phyloP scores from a whole-genome alignment of 805 yeast species.

The Candida silvicultrix region DNA sequence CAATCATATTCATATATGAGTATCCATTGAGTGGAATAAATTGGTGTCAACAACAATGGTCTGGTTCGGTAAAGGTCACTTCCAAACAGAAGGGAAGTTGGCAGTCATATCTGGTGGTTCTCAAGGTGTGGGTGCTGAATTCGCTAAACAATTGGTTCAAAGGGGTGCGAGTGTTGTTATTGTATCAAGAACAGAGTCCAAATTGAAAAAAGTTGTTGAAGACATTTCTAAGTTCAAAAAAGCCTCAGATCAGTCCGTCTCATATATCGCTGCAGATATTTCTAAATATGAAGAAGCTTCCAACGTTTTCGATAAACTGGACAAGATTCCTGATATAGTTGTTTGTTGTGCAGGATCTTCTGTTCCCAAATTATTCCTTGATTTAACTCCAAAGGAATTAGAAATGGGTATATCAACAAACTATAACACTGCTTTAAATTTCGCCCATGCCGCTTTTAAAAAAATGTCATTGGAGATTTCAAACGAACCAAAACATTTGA shows the following conservation, averaged over 20 bases:
- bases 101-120: slow-evolving; percentile 90
- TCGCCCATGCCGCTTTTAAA: slow-evolving; percentile 60
- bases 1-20: too few relatives aligned
- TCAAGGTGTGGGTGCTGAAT: slow-evolving; percentile 84
- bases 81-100: slow-evolving; percentile 29
- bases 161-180: slow-evolving; percentile 61
- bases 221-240: slow-evolving; percentile 32
- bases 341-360: slow-evolving; percentile 88
- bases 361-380: slow-evolving; percentile 69
- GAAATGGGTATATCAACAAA: slow-evolving; percentile 58
- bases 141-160: slow-evolving; percentile 53
- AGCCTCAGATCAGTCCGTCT: slow-evolving; percentile 6
- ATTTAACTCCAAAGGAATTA: slow-evolving; percentile 53
- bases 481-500: slow-evolving; percentile 40
- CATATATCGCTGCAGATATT: slow-evolving; percentile 58
- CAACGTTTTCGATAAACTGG: slow-evolving; percentile 33
- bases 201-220: slow-evolving; percentile 43
- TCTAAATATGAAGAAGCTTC: slow-evolving; percentile 46
- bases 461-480: slow-evolving; percentile 24
- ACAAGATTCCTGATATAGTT: slow-evolving; percentile 57
- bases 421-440: slow-evolving; percentile 65
- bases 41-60: background rate
- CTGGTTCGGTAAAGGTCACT: slow-evolving; percentile 12
- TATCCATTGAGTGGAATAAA: too few relatives aligned
- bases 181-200: slow-evolving; percentile 69